Percentiles rank a stretch among this genome's conserved stretches.
These are phyloP conservation scores for Podospora appendiculata DNA, from an alignment of 495 filamentous ascomycete species.

Conservation along the genomic window DNA sequence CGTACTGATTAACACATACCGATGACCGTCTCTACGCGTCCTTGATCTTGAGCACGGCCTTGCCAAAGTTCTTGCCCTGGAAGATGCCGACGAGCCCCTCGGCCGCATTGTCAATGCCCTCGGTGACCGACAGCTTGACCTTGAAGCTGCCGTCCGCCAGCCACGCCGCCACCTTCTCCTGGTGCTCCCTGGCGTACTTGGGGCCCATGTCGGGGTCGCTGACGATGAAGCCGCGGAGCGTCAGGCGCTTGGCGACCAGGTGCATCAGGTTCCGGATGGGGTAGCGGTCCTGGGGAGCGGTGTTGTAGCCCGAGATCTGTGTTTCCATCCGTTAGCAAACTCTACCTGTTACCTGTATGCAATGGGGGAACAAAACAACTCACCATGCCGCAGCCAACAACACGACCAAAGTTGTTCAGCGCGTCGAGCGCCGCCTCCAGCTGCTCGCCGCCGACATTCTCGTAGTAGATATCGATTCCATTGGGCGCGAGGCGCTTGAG, in stretches of 20 bases:
- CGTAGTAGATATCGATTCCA: conserved; percentile 86
- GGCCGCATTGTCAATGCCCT: conserved; percentile 75
- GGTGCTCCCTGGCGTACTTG: conserved; percentile 66
- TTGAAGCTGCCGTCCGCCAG: conserved; percentile 75
- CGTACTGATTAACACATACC: too few species aligned
- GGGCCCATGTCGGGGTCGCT: conserved; percentile 53
- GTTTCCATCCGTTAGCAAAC: conserved; percentile 20
- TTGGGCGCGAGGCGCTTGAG: conserved; percentile 64
- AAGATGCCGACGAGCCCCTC: conserved; percentile 84
- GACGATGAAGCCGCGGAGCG: conserved; percentile 72
- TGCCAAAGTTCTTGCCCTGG: conserved; percentile 84
- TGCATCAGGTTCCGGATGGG: conserved; percentile 58
- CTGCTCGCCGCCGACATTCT: conserved; percentile 82
- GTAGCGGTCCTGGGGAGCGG: conserved; percentile 47
- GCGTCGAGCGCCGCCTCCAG: conserved; percentile 66
- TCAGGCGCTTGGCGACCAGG: conserved; percentile 39
- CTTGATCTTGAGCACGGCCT: conserved; percentile 73
- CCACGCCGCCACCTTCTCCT: conserved; percentile 78
- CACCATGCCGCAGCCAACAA: conserved; percentile 51
- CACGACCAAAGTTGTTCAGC: conserved; percentile 64
- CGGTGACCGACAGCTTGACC: conserved; percentile 58
- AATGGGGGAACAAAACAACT: conserved; percentile 12
- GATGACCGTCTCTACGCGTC: conserved; percentile 6
- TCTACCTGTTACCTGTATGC: not conserved
- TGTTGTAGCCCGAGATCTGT: conserved; percentile 75